phyloP scores from a whole-genome alignment of 1,284 basidiomycete genomes.

The Cystobasidium sp. region DNA sequence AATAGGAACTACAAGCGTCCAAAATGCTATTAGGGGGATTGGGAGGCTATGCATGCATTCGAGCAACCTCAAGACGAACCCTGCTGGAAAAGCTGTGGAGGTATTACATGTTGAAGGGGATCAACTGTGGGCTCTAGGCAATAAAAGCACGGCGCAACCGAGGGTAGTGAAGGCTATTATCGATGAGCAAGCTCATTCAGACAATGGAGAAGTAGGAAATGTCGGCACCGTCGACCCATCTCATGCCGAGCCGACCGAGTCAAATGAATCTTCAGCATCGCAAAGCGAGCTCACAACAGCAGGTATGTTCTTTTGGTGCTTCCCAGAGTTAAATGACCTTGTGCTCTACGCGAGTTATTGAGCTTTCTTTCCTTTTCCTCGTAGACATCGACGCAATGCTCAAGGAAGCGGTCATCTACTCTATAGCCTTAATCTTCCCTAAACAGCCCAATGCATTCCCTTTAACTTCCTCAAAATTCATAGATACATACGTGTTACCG shows the following conservation, averaged over 20 bases:
- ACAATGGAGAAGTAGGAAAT: not conserved
- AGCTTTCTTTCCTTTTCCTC: not conserved
- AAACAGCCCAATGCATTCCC: constrained; percentile 20
- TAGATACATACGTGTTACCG: constrained; percentile 39
- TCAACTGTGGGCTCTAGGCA: constrained; percentile 24
- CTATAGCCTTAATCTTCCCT: constrained; percentile 16
- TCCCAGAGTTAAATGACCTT: not conserved
- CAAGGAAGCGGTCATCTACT: constrained; percentile 34
- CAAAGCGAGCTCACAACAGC: not conserved
- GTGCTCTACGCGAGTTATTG: not conserved
- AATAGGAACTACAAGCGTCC: constrained; percentile 31
- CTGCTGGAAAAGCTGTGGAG: constrained; percentile 34
- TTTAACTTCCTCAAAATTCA: constrained; percentile 29
- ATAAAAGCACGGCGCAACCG: constrained; percentile 18
- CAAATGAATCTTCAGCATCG: not conserved
- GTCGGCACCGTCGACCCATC: not conserved
- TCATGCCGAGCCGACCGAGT: not conserved
- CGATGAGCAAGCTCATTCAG: not conserved
- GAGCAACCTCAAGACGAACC: constrained; percentile 1
- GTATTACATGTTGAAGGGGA: constrained; percentile 40
- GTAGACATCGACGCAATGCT: constrained; percentile 32
- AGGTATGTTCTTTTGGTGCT: not conserved
- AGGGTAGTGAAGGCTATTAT: not conserved
- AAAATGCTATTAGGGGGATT: constrained; percentile 24
- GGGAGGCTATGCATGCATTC: constrained; percentile 12